Base-by-base conservation (phyloP, 345 rosid genomes). In the Euphorbia tirucalli region DNA sequence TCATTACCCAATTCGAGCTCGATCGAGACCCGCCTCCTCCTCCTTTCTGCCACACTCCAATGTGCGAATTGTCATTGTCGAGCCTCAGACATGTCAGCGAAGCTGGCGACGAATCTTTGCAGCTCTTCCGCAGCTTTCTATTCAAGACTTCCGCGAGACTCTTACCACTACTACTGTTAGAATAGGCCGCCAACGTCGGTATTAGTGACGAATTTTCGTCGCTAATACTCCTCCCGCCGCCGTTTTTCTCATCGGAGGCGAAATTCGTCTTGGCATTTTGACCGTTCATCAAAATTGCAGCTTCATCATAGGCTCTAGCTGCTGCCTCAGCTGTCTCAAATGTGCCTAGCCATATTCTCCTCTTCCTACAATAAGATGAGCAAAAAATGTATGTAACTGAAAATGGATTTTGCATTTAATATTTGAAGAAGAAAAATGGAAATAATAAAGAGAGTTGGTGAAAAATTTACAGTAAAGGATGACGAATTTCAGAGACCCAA, bases 401-500 rank as follows among this genome's bases (percentile, higher is more conserved):
- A 35, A 35, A 3, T 35, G 39, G 39, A 35, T 35, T 35, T 35
- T 35, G 39, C 39, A 35, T 35, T 35, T 35, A 7, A 35, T 35
- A 35, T 35, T 35, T 35, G n/a, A n/a, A n/a, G n/a, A n/a, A n/a
- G n/a, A n/a, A n/a, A n/a, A n/a, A n/a, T n/a, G n/a, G n/a, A n/a
- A n/a, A n/a, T n/a, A n/a, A 74, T 77, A 68, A 78, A 58, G 74
- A 18, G 70, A 61, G 79, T 61, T 68, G 76, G 62, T 64, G 73
- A 65, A 65, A 72, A 65, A 74, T 72, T n/a, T 80, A 90, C 96
- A 88, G 68, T 75, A 90, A 85, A 24, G 96, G 92, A 61, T 90
- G 93, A 65, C 96, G 93, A 79, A 90, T 90, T 74, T 90, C 93
- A 25, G 96, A 88, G 32, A 90, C 93, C 93, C 96, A 90, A 46